Percentiles rank a stretch among this genome's conserved stretches.
Evolutionary conservation across 176 grass and related monocot genomes (phyloP).

Genomic region (Hordeum vulgare): MorexV3_pseudomolecules_assembly NC_058522.1:145025541-145026040

Average conservation of each 20-base stretch:
- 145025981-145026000: slow-evolving; percentile 15
- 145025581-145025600: not conserved
- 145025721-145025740: not conserved
- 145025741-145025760: not conserved
- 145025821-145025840: not conserved
- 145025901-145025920: slow-evolving; percentile 36
- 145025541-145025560: not conserved
- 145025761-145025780: not conserved
- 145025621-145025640: not conserved
- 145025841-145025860: not conserved
- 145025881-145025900: slow-evolving; percentile 66
- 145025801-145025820: not conserved
- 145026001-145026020: slow-evolving; percentile 16
- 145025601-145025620: not conserved
- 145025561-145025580: not conserved
- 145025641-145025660: not conserved
- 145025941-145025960: not conserved
- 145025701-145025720: not conserved
- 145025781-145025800: not conserved
- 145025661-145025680: not conserved
- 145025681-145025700: not conserved
- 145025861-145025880: slow-evolving; percentile 32
- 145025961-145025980: not conserved
- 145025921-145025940: slow-evolving; percentile 13
- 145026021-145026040: slow-evolving; percentile 7